A percentile compares a stretch with the other conserved stretches of the same genome.
These are phyloP conservation scores for Ganoderma meredithae DNA, from an alignment of 1,284 basidiomycete genomes.

Conservation along the genomic window DNA sequence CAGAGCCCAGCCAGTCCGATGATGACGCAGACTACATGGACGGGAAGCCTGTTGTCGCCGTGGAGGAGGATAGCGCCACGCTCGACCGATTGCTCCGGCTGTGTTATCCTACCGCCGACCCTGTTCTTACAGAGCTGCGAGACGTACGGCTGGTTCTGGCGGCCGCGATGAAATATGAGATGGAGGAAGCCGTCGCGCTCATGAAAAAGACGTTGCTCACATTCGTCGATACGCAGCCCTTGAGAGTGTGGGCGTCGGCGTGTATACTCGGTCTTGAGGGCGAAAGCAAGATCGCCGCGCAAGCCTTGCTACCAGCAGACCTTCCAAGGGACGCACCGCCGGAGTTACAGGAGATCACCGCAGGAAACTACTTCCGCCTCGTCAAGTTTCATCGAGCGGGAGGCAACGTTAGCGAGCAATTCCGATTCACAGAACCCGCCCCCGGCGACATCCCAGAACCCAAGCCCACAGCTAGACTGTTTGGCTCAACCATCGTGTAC, in stretches of 20 bases:
- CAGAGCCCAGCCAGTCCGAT: not conserved
- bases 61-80: conserved; percentile 44
- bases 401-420: conserved; percentile 12
- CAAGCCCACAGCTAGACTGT: not conserved
- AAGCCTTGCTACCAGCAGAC: not conserved
- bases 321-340: conserved; percentile 5
- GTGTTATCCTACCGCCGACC: conserved; percentile 45
- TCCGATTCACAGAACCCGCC: conserved; percentile 19
- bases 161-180: conserved; percentile 36
- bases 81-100: conserved; percentile 46
- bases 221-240: conserved; percentile 11
- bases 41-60: conserved; percentile 23
- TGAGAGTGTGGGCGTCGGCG: conserved; percentile 19
- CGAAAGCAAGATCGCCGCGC: conserved; percentile 15
- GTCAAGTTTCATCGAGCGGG: conserved; percentile 21
- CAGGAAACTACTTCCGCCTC: conserved; percentile 28
- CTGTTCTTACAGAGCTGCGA: conserved; percentile 24
- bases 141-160: conserved; percentile 23
- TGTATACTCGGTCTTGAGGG: conserved; percentile 12
- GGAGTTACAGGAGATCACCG: conserved; percentile 25
- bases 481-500: not conserved
- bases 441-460: not conserved
- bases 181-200: conserved; percentile 25
- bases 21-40: conserved; percentile 15
- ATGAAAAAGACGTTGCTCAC: conserved; percentile 15